Evolutionary conservation across 768 basidiomycete genomes (phyloP), one percentile per base, ranked within the genome.

Genomic region (Pulveroboletus sp.): DNA sequence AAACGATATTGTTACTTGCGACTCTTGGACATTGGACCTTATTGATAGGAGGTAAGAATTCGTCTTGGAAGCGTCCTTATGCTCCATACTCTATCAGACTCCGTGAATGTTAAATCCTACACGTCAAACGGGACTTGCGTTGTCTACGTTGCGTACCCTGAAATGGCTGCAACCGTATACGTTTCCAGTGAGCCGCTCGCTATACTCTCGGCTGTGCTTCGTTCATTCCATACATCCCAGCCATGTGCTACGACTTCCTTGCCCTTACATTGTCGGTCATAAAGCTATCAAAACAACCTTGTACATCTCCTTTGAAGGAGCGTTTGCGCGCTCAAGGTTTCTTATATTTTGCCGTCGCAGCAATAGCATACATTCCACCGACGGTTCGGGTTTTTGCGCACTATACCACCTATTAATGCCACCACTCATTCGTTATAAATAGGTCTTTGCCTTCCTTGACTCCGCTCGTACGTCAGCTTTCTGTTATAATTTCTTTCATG

Each of bases 171-270:
- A 23, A 47, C n/a, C 5, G 16, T 49, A 5, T 51, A 49, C 35
- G 3, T 50, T 27, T 65, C 54, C 50, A 61, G 63, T 65, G 2
- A 37, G 64, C 47, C 5, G 5, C 13, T 0, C 2, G 10, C 37
- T 16, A 7, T 11, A 2, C 27, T 39, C n/a, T 21, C 31, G 10
- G 10, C 6, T 3, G 11, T 0, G 12, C 19, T 16, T 8, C 11
- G 9, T 35, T 55, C 14, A 61, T 39, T n/a, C 1, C 2, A 35
- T 27, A 2, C 10, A 4, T 25, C 17, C 6, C 33, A 65, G 63
- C 64, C 14, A 39, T 46, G 45, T 41, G 49, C 5, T 64, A 57
- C 17, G 59, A 66, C 40, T 31, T 63, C 32, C 10, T 61, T 5
- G 50, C 58, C 5, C 23, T 65, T 13, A 19, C 46, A 19, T 21